These are phyloP conservation scores for Monilinia laxa DNA, from an alignment of 2,329 filamentous ascomycete genomes.

Conservation along the genomic window DNA sequence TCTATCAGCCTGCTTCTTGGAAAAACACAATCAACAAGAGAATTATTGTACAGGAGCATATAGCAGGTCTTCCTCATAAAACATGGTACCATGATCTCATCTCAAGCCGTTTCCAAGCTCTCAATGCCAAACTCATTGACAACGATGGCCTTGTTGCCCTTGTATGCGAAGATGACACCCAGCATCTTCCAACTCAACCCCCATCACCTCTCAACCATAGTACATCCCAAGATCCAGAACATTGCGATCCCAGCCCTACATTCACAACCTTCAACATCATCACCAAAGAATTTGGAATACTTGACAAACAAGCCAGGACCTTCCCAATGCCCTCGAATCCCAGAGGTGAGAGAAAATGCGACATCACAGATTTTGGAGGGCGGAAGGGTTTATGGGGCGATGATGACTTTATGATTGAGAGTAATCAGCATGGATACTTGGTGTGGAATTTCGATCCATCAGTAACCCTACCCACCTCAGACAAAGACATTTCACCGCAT, in stretches of 20 bases:
- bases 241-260: background rate
- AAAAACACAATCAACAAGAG: background rate
- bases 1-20: background rate
- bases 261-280: conserved; percentile 26
- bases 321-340: background rate
- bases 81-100: background rate
- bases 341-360: too few species aligned
- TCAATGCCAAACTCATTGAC: background rate
- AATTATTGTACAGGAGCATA: background rate
- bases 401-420: conserved; percentile 33
- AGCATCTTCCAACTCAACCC: background rate
- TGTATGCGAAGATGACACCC: background rate
- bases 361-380: too few species aligned
- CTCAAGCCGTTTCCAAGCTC: background rate
- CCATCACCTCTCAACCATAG: background rate
- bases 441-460: conserved; percentile 31
- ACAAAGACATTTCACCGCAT: background rate
- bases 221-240: background rate
- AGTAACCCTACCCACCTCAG: background rate
- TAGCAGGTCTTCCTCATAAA: background rate
- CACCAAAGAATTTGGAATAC: conserved; percentile 20
- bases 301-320: conserved; percentile 7
- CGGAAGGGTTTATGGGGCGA: conserved; percentile 7
- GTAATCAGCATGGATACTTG: conserved; percentile 23
- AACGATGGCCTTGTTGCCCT: conserved; percentile 8